Conservation (phyloP, 768 basidiomycete species). For the Tylopilus plumbeoviolaceoides region DNA sequence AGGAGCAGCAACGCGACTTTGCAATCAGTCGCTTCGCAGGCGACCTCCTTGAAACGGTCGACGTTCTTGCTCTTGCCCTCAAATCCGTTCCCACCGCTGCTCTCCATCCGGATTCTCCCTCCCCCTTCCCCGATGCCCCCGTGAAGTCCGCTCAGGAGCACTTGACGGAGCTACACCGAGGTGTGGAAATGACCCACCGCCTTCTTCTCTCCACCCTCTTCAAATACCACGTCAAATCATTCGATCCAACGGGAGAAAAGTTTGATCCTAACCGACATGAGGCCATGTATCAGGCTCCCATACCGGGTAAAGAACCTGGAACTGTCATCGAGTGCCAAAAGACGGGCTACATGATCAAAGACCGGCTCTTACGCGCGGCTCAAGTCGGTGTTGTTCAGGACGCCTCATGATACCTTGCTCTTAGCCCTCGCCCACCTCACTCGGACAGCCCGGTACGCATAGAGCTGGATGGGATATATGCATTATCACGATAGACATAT, state of each 20-base stretch:
- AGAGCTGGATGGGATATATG: conserved; percentile 20
- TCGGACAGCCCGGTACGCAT: conserved; percentile 1
- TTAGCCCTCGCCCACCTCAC: background rate
- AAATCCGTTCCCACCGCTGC: conserved; percentile 65
- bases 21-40: conserved; percentile 88
- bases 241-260: conserved; percentile 86
- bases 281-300: conserved; percentile 89
- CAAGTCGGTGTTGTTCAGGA: conserved; percentile 95
- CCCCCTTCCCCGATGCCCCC: conserved; percentile 29
- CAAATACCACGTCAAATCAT: conserved; percentile 88
- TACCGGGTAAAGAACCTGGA: conserved; percentile 86
- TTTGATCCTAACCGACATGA: conserved; percentile 97
- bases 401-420: conserved; percentile 29
- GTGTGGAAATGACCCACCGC: conserved; percentile 90
- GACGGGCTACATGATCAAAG: conserved; percentile 91
- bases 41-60: conserved; percentile 87
- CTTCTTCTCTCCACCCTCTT: conserved; percentile 85
- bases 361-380: conserved; percentile 87
- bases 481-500: conserved; percentile 34
- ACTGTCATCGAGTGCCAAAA: conserved; percentile 90
- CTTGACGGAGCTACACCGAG: conserved; percentile 71
- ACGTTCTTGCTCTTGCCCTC: conserved; percentile 82
- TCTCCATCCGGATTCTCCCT: conserved; percentile 30
- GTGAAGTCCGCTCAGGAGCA: conserved; percentile 54
- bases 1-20: conserved; percentile 88